Base-by-base conservation (phyloP, 2,329 filamentous ascomycete genomes). In the Alternaria infectoria region DNA sequence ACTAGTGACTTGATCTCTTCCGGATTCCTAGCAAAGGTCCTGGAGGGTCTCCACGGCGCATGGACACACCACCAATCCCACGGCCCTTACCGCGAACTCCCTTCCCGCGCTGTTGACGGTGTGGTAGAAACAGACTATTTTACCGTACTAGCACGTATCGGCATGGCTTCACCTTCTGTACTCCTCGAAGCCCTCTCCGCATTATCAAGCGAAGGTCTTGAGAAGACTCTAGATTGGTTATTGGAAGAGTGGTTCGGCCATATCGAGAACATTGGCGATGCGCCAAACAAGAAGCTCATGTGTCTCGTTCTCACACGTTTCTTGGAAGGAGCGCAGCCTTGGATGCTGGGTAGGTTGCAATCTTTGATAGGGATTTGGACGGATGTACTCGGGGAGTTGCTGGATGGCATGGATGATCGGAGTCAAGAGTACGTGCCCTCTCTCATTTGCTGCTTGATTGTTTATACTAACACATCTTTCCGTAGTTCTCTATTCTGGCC, bases 101-200 rank as follows among this genome's bases (percentile, higher is more conserved):
- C 87, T 69, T 84, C 88, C 19, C 87, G 89, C 44, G 87, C 88
- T 28, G 87, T 97, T 32, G 90, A 91, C 70, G 88, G 89, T 12
- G 86, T 93, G 11, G 90, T 92, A 1, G 89, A 97, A 74, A 91
- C 91, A 0, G 92, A 97, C 75, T 97, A 97, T 77, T 91, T 97
- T 74, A 87, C 89, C 5, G 89, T 98, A 3, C 85, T 99, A 3
- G 90, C 93, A 2, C 90, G 94, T 2, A 86, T 98, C 15, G 88
- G 90, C 0, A 82, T 97, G 3, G 89, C 90, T 1, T 91, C 91
- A 40, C 92, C 94, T 1, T 80, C 81, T 3, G 83, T 91, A 2
- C 91, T 97, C 69, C 82, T 90, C 12, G 82, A 84, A 49, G 85
- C 84, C 1, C 73, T 88, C 5, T 83, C 87, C 17, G 72, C 69